Evolutionary conservation across 1,139 yeast species (phyloP).

Genomic region (Candida tetrigidarum): DNA sequence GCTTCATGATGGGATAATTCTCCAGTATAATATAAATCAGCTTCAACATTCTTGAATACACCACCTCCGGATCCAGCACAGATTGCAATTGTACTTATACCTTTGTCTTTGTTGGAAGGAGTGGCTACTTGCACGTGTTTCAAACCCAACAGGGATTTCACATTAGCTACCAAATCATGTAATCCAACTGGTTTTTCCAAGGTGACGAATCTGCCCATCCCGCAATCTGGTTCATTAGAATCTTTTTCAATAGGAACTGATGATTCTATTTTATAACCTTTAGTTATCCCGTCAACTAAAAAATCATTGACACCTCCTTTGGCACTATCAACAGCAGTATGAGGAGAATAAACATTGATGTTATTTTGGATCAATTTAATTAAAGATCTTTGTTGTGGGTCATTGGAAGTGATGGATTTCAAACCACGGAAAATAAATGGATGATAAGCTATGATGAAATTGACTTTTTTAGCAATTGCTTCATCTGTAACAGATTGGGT

Average conservation of each 20-base stretch:
- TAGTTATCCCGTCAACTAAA: constrained; percentile 66
- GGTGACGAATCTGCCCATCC: constrained; percentile 79
- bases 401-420: constrained; percentile 67
- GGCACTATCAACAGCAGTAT: constrained; percentile 95
- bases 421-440: constrained; percentile 93
- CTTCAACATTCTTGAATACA: constrained; percentile 63
- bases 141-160: constrained; percentile 60
- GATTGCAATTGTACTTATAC: constrained; percentile 61
- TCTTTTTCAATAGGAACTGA: constrained; percentile 34
- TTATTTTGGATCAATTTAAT: constrained; percentile 73
- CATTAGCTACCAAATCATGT: constrained; percentile 47
- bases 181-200: constrained; percentile 51
- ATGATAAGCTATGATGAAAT: constrained; percentile 83
- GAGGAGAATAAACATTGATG: constrained; percentile 91
- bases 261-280: constrained; percentile 23
- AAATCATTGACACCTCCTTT: constrained; percentile 93
- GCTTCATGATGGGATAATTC: constrained; percentile 95
- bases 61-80: constrained; percentile 97
- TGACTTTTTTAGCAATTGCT: constrained; percentile 58
- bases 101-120: constrained; percentile 37
- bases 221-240: constrained; percentile 51
- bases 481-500: constrained; percentile 87
- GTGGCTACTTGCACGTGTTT: constrained; percentile 66
- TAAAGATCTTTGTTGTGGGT: constrained; percentile 83
- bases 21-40: constrained; percentile 87